Evolutionary conservation across 495 filamentous ascomycete genomes (phyloP).

Genomic region (Lophium mytilinum): DNA sequence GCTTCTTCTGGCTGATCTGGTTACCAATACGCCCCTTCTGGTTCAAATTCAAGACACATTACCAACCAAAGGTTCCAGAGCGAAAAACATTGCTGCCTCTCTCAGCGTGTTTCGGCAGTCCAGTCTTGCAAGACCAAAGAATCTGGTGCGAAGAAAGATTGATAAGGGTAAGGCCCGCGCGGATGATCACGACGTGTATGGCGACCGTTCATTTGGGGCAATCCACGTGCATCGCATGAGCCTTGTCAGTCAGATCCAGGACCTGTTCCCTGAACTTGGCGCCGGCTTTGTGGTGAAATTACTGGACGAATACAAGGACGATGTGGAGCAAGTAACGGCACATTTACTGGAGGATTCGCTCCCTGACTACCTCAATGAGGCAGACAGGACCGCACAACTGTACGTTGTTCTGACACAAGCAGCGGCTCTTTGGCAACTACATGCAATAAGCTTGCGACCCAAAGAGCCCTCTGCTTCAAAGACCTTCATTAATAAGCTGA

Average conservation of each 20-base stretch:
- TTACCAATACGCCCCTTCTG: constrained; percentile 50
- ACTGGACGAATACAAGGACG: constrained; percentile 67
- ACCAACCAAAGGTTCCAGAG: constrained; percentile 35
- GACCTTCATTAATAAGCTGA: no score
- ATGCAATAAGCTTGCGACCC: no score
- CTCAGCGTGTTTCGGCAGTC: constrained; percentile 47
- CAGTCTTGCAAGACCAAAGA: constrained; percentile 44
- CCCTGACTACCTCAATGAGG: constrained; percentile 49
- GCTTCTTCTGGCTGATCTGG: constrained; percentile 53
- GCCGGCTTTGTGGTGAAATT: constrained; percentile 72
- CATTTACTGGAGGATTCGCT: constrained; percentile 80
- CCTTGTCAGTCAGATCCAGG: constrained; percentile 77
- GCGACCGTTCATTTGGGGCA: constrained; percentile 39
- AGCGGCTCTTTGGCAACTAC: no score
- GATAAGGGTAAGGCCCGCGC: constrained; percentile 64
- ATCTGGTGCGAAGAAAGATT: constrained; percentile 32
- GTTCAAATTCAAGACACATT: constrained; percentile 32
- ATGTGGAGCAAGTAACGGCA: constrained; percentile 71
- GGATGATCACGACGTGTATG: constrained; percentile 34
- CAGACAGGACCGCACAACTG: constrained; percentile 49
- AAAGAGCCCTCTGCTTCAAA: no score
- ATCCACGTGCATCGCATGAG: constrained; percentile 75
- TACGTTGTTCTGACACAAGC: constrained; percentile 24
- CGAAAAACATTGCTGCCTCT: constrained; percentile 49
- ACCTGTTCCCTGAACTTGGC: constrained; percentile 86